A percentile compares a stretch with the other conserved stretches of the same genome.
Evolutionary conservation across 179 eudicot species (phyloP).

Genomic region (Vitellaria paradoxa): DNA sequence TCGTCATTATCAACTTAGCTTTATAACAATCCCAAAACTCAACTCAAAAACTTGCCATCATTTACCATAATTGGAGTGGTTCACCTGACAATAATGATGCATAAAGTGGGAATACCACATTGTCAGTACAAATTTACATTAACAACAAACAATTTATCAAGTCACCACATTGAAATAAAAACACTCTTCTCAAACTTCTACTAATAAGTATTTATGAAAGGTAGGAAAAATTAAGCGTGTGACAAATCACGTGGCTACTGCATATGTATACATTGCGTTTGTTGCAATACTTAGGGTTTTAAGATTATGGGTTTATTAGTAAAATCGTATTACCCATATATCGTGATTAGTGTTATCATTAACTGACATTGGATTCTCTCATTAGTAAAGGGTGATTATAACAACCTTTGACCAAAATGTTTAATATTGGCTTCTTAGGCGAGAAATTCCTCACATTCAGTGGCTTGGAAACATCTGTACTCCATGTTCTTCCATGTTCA

Average conservation of each 20-base stretch:
- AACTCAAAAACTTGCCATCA: no score
- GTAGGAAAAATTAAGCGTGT: not conserved
- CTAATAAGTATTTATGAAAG: no score
- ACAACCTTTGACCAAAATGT: conserved; percentile 37
- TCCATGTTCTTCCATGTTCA: conserved; percentile 38
- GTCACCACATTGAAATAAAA: not conserved
- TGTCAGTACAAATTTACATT: not conserved
- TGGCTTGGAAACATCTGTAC: conserved; percentile 30
- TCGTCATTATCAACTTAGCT: no score
- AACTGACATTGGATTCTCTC: conserved; percentile 38
- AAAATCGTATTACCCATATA: not conserved
- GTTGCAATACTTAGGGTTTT: not conserved
- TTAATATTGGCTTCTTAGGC: conserved; percentile 12
- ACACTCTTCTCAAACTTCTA: not conserved
- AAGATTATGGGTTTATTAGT: not conserved
- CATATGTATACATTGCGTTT: not conserved
- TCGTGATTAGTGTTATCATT: conserved; percentile 13
- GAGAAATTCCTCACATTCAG: conserved; percentile 13
- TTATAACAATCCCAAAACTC: no score
- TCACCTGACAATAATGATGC: conserved; percentile 4
- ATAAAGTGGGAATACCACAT: not conserved
- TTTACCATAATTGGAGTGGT: not conserved
- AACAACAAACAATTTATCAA: not conserved
- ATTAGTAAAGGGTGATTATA: conserved; percentile 13
- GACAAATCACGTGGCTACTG: no score